phyloP scores from a whole-genome alignment of 208 protist species.

The Trypanosoma melophagium region DNA sequence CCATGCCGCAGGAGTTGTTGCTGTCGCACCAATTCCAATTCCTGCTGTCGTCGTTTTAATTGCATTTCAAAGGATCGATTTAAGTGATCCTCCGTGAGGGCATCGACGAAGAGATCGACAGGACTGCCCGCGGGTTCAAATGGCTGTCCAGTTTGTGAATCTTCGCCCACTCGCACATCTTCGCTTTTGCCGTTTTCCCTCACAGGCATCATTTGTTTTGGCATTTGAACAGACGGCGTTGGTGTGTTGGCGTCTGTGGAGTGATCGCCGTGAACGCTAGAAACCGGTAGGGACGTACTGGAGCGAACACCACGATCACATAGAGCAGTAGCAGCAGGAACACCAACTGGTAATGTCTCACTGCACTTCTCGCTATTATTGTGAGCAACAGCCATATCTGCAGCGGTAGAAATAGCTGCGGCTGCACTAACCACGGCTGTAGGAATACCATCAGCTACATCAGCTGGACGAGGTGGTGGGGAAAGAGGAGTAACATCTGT shows the following conservation, averaged over 20 bases:
- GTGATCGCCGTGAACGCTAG: constrained; percentile 27
- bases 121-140: neutral
- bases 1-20: neutral
- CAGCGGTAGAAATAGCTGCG: too few relatives aligned
- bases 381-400: too few relatives aligned
- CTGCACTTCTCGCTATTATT: too few relatives aligned
- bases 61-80: constrained; percentile 28
- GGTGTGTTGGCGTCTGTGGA: constrained; percentile 26
- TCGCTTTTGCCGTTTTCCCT: neutral
- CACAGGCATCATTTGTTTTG: neutral
- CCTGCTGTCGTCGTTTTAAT: constrained; percentile 9
- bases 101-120: constrained; percentile 30
- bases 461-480: neutral
- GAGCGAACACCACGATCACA: neutral
- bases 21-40: neutral
- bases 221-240: constrained; percentile 9
- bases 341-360: too few relatives aligned
- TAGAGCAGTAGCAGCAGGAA: too few relatives aligned
- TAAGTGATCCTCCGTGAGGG: constrained; percentile 27
- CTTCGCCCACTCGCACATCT: neutral
- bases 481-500: too few relatives aligned
- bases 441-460: too few relatives aligned
- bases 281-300: constrained; percentile 21
- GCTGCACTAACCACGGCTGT: too few relatives aligned
- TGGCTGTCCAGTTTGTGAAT: neutral